Evolutionary conservation across 768 basidiomycete species (phyloP).

Genomic region (Amanita fuliginea): DNA sequence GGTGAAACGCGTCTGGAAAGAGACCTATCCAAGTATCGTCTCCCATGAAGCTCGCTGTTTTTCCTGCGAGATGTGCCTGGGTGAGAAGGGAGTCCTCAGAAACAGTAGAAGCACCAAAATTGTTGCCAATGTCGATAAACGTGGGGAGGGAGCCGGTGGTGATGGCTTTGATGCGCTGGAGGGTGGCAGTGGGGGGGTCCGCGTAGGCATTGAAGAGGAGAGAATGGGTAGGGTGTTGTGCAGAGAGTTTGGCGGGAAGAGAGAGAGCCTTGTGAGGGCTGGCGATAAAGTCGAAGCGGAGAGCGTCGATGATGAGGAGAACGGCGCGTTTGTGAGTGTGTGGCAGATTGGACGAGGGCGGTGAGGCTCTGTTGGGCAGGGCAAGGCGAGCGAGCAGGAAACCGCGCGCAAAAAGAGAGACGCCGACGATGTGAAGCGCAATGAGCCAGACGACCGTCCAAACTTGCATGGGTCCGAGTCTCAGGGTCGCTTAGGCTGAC

Average conservation of each 20-base stretch:
- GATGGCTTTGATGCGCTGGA: slow-evolving; percentile 90
- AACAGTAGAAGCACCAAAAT: slow-evolving; percentile 71
- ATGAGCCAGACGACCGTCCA: slow-evolving; percentile 41
- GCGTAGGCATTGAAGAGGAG: slow-evolving; percentile 85
- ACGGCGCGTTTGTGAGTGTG: slow-evolving; percentile 72
- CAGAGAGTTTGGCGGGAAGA: slow-evolving; percentile 64
- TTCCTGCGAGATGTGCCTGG: too few species aligned
- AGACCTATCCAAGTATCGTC: too few species aligned
- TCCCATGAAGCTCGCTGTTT: too few species aligned
- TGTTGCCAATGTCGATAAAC: slow-evolving; percentile 88
- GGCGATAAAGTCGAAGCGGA: slow-evolving; percentile 90
- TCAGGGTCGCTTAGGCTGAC: too few species aligned
- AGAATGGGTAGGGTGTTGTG: slow-evolving; percentile 53
- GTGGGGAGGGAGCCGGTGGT: slow-evolving; percentile 95
- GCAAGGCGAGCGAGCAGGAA: slow-evolving; percentile 80
- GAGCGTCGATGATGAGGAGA: slow-evolving; percentile 80
- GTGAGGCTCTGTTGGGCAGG: slow-evolving; percentile 40
- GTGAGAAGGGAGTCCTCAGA: too few species aligned
- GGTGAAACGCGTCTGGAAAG: too few species aligned
- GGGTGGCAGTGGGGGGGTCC: slow-evolving; percentile 91
- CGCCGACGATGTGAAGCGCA: slow-evolving; percentile 61
- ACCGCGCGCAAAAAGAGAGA: slow-evolving; percentile 86
- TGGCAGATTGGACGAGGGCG: slow-evolving; percentile 30
- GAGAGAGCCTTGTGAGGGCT: slow-evolving; percentile 78
- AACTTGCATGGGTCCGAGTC: too few species aligned